Conservation (phyloP, 78 protist species). For the Chrysochromulina tobinii region DNA sequence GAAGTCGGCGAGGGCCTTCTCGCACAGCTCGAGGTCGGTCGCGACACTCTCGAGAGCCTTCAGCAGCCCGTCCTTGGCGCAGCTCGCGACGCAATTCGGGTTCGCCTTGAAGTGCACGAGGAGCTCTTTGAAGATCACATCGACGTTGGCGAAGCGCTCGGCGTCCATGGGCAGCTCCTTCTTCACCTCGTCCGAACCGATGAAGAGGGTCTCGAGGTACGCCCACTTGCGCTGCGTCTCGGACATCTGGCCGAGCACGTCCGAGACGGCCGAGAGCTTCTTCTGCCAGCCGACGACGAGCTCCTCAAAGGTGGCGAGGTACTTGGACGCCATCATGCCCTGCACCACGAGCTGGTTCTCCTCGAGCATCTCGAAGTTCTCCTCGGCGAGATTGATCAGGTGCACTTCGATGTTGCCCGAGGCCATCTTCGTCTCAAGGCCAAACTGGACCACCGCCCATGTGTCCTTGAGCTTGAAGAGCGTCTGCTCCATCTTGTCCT, state of each 20-base stretch:
- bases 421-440: constrained; percentile 24
- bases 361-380: constrained; percentile 56
- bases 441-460: constrained; percentile 31
- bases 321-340: constrained; percentile 51
- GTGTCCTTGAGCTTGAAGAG: constrained; percentile 10
- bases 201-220: constrained; percentile 62
- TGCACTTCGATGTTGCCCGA: constrained; percentile 3
- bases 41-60: constrained; percentile 23
- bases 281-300: constrained; percentile 51
- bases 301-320: constrained; percentile 47
- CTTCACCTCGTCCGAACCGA: constrained; percentile 66
- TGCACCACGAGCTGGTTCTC: constrained; percentile 58
- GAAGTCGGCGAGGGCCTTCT: constrained; percentile 61
- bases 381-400: constrained; percentile 50
- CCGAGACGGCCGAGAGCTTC: constrained; percentile 36
- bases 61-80: constrained; percentile 37
- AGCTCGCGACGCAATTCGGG: constrained; percentile 33
- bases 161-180: constrained; percentile 69
- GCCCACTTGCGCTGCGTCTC: constrained; percentile 65
- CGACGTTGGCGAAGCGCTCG: constrained; percentile 60
- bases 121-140: background rate
- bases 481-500: constrained; percentile 58
- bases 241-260: constrained; percentile 34
- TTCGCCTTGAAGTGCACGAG: background rate
- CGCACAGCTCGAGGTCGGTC: constrained; percentile 52